Base-by-base conservation (phyloP, 2,329 filamentous ascomycete species). In the Ophiognomonia clavigignenti-juglandacearum region DNA sequence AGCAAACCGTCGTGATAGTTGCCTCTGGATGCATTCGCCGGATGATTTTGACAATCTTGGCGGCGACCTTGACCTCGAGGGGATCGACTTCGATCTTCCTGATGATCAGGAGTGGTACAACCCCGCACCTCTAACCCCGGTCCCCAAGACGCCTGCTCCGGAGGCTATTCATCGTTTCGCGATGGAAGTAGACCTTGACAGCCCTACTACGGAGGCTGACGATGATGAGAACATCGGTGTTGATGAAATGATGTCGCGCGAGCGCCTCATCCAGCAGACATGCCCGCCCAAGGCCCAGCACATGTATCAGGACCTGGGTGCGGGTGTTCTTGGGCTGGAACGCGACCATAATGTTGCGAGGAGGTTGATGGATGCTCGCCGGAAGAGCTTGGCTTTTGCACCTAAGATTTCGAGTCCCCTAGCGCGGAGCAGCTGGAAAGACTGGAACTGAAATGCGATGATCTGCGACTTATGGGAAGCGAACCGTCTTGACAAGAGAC, bases 351-450 rank as follows among this genome's bases (percentile, higher is more conserved):
- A 69, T 18, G 71, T 86, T 46, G 67, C 81, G 52, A 73, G 79
- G 64, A 73, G 82, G 39, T 68, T 91, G 51, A 80, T 87, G 73
- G 81, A 83, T 10, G 86, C 85, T 1, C 74, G 86, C 51, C 75
- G 87, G 51, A 89, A 88, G 77, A 92, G 85, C 59, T 62, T 89
- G 63, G 85, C 88, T 59, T 89, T 83, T 69, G 85, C 85, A 26
- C 87, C 86, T 24, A 85, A 86, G 66, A 69, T 88, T 48, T 83
- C 78, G 16, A 91, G 86, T 63, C 87, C 86, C 2, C 67, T 91
- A 56, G 75, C 80, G 22, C 79, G 31, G 39, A 51, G 46, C 24
- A 35, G 35, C 18, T 51, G 49, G 49, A 51, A 72, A 57, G 68
- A 73, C 22, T 82, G 77, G 78, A 65, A 64, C 19, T 62, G 58